A percentile compares a stretch with the other conserved stretches of the same genome.
These are phyloP conservation scores for Penicillium freii DNA, from an alignment of 2,329 filamentous ascomycete genomes.

Conservation along the genomic window DNA sequence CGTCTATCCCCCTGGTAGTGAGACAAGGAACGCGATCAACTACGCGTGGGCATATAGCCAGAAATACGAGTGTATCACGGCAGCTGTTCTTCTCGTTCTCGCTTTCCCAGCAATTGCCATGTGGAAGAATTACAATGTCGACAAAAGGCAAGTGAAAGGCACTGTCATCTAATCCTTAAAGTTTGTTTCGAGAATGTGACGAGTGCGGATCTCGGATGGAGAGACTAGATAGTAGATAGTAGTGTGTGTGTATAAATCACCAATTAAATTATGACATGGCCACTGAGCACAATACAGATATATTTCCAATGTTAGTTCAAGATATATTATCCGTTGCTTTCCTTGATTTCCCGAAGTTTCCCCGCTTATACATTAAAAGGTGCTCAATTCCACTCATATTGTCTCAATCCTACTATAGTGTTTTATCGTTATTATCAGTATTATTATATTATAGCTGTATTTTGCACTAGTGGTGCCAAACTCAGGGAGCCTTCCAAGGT, in stretches of 20 bases:
- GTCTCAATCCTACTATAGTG: no score
- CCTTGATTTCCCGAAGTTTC: no score
- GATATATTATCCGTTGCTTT: no score
- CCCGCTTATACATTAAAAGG: no score
- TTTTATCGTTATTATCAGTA: no score
- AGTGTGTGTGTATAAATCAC: background rate
- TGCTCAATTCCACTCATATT: no score
- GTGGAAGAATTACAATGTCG: background rate
- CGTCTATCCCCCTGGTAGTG: background rate
- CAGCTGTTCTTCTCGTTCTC: background rate
- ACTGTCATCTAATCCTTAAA: background rate
- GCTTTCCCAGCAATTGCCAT: background rate
- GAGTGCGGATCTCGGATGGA: no score
- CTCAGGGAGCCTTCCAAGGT: no score
- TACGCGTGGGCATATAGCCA: background rate
- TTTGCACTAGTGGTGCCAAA: no score
- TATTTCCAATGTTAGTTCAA: no score
- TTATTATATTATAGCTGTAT: no score
- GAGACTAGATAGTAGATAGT: no score
- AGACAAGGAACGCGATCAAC: background rate
- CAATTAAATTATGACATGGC: background rate
- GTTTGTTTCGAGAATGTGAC: background rate
- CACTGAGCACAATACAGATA: background rate
- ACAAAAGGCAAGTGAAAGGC: background rate
- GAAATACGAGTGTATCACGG: background rate